Evolutionary conservation across 495 filamentous ascomycete genomes (phyloP), one percentile per base, ranked within the genome.

Genomic region (Schizothecium vesticola): DNA sequence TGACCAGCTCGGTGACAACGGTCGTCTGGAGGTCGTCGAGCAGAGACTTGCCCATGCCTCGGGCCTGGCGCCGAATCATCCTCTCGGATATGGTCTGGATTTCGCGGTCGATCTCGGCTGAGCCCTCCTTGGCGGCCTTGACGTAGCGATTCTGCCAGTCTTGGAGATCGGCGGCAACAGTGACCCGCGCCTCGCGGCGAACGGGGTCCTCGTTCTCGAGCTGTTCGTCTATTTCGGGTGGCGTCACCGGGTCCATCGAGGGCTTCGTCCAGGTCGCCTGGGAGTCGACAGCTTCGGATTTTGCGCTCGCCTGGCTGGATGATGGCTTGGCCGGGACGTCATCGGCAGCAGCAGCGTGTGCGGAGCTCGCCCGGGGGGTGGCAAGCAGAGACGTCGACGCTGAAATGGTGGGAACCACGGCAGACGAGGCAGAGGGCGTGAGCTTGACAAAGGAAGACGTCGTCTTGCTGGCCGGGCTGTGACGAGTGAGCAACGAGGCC

Each of bases 61-160:
- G 68, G n/a, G 80, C 83, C 31, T 84, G 77, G 1, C 78, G 77
- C 11, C 79, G 75, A 77, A 78, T 83, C 86, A 78, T 90, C 74
- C 56, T 84, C 82, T 76, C 87, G 82, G 77, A 74, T 36, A 85
- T 89, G 51, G 88, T 78, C 61, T 92, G 80, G 56, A 94, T 86
- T n/a, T 86, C 85, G 1, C 86, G 82, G 25, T 93, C 88, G 66
- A 99, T 93, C 69, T 96, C 90, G 28, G 84, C 83, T 29, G 91
- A 84, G 9, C 92, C 93, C 72, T 93, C 91, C 60, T 94, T 89
- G 23, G 90, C 91, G 9, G 92, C 92, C 66, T 87, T 87, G 24
- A 90, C 84, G 77, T 97, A 98, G 71, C 95, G 92, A 56, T 86
- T 84, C 76, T 96, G 89, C 93, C 94, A 98, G 51, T 83, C 80